A percentile compares a stretch with the other conserved stretches of the same genome.
These are phyloP conservation scores for Herpetomonas samuelpessoai DNA, from an alignment of 208 protist genomes.

Conservation along the genomic window DNA sequence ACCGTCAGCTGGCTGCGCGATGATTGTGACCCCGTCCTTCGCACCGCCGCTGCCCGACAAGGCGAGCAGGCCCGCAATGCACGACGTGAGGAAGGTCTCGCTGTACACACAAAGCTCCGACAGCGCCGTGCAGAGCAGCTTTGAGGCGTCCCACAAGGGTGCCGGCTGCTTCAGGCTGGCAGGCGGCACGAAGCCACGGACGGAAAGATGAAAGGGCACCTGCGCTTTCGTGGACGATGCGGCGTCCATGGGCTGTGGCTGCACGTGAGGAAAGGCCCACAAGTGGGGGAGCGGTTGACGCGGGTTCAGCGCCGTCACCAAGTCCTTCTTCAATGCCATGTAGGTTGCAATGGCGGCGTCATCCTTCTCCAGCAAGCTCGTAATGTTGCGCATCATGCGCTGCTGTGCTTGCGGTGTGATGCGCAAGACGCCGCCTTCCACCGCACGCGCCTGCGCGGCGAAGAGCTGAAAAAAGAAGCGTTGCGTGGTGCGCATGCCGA, in stretches of 20 bases:
- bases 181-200: too few species aligned
- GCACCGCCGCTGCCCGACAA: background rate
- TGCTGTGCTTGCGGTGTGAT: background rate
- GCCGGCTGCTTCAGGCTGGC: too few species aligned
- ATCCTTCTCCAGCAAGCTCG: constrained; percentile 30
- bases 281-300: constrained; percentile 27
- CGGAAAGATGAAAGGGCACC: too few species aligned
- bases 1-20: too few species aligned
- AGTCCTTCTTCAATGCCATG: constrained; percentile 36
- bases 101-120: background rate
- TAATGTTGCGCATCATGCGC: constrained; percentile 24
- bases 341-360: constrained; percentile 42
- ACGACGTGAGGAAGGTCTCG: background rate
- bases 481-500: constrained; percentile 62
- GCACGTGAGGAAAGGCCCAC: too few species aligned
- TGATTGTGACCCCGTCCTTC: too few species aligned
- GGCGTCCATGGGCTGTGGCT: too few species aligned
- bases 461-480: constrained; percentile 53
- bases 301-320: constrained; percentile 41
- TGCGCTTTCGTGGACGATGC: too few species aligned
- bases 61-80: background rate
- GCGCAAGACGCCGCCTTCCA: background rate
- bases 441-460: constrained; percentile 4
- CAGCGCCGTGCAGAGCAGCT: background rate
- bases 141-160: background rate